A percentile compares a stretch with the other conserved stretches of the same genome.
Conservation (phyloP, 306 rosid species). For the Senna siamea region DNA sequence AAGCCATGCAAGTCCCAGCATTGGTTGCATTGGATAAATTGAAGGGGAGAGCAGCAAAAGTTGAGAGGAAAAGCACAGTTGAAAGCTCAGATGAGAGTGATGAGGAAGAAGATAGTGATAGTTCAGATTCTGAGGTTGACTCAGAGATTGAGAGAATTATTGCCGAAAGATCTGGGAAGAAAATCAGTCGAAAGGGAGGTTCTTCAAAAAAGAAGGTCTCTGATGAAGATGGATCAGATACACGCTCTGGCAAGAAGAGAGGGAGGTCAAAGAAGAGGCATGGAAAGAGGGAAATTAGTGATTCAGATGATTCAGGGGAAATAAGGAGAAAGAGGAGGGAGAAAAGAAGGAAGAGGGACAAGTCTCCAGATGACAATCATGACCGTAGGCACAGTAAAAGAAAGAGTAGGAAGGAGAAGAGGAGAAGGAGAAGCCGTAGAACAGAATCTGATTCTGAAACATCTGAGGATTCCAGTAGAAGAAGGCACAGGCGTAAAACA, state of each 20-base stretch:
- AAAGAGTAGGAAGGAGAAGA: slow-evolving; percentile 61
- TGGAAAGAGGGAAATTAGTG: slow-evolving; percentile 58
- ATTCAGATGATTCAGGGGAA: slow-evolving; percentile 66
- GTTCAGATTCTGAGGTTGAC: slow-evolving; percentile 72
- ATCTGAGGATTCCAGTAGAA: slow-evolving; percentile 56
- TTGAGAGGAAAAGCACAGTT: slow-evolving; percentile 22
- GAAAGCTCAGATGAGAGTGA: slow-evolving; percentile 66
- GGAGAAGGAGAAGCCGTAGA: slow-evolving; percentile 65
- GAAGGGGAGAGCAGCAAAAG: slow-evolving; percentile 58
- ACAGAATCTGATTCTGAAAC: slow-evolving; percentile 70
- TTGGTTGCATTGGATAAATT: slow-evolving; percentile 64
- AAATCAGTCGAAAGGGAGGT: slow-evolving; percentile 45
- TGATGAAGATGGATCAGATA: slow-evolving; percentile 51
- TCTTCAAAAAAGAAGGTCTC: slow-evolving; percentile 45
- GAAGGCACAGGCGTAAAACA: slow-evolving; percentile 54
- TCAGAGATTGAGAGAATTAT: slow-evolving; percentile 81
- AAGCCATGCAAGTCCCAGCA: slow-evolving; percentile 54
- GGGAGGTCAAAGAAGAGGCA: slow-evolving; percentile 82
- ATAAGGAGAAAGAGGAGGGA: slow-evolving; percentile 61
- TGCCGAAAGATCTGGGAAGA: slow-evolving; percentile 67
- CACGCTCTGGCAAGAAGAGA: slow-evolving; percentile 64
- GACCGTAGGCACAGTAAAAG: slow-evolving; percentile 35
- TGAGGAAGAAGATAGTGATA: slow-evolving; percentile 64
- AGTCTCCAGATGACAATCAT: slow-evolving; percentile 41
- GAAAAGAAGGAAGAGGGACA: slow-evolving; percentile 48